A percentile compares a stretch with the other conserved stretches of the same genome.
These are phyloP conservation scores for Agapanthus africanus DNA, from an alignment of 106 monocot genomes.

Conservation along the genomic window DNA sequence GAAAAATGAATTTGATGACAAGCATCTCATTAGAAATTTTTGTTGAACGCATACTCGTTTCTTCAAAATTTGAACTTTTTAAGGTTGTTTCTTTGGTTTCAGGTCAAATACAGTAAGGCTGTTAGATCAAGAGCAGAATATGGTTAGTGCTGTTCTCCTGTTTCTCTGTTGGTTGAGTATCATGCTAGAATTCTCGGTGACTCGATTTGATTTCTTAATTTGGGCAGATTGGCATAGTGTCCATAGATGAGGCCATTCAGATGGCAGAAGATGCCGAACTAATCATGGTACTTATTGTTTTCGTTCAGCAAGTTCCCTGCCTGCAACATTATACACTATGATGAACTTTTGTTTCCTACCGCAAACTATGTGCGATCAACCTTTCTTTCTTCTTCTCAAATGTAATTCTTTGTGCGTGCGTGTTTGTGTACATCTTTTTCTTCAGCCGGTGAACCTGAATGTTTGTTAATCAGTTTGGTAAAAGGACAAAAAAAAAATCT, in stretches of 20 bases:
- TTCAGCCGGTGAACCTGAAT: too few relatives aligned
- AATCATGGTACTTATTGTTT: conserved; percentile 33
- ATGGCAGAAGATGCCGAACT: conserved; percentile 52
- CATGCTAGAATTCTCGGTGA: not conserved
- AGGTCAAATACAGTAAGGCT: conserved; percentile 64
- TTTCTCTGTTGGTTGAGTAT: not conserved
- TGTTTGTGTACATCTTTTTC: not conserved
- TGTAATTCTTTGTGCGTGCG: not conserved
- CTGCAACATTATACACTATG: not conserved
- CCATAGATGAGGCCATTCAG: conserved; percentile 47
- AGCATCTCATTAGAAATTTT: not conserved
- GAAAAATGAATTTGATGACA: not conserved
- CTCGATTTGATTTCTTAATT: not conserved
- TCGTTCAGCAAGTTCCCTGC: not conserved
- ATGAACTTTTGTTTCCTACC: not conserved
- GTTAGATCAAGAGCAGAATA: conserved; percentile 58
- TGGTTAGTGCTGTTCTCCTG: conserved; percentile 38
- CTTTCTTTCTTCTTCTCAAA: not conserved
- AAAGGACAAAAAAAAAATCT: too few relatives aligned
- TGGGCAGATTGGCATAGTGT: conserved; percentile 46
- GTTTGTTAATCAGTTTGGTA: too few relatives aligned
- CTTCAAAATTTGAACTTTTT: not conserved
- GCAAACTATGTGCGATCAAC: not conserved
- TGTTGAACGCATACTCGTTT: not conserved
- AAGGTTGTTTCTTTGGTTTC: conserved; percentile 8